Conservation (phyloP, 2,329 filamentous ascomycete species). For the Sporothrix brasiliensis region DNA sequence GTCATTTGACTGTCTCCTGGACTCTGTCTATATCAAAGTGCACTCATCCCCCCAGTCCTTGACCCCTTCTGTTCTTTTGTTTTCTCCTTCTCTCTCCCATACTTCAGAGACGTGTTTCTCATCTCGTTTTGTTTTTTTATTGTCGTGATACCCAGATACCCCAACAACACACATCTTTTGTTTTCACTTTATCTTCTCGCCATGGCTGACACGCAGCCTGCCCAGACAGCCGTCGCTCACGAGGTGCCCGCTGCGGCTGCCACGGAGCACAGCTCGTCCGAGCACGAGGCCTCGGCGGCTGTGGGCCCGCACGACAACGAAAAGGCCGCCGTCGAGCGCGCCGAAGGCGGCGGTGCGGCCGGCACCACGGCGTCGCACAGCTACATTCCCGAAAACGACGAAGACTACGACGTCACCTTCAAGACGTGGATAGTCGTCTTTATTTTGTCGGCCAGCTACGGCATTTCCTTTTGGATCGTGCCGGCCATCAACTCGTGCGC, state of each 20-base stretch:
- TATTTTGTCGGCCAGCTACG: constrained; percentile 45
- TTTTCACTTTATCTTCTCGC: not conserved
- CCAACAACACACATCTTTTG: not conserved
- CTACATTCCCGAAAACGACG: constrained; percentile 42
- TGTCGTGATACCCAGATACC: constrained; percentile 18
- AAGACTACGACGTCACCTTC: constrained; percentile 47
- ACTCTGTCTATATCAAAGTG: constrained; percentile 6
- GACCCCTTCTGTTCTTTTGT: not conserved
- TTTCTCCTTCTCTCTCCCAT: not conserved
- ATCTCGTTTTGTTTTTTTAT: not conserved
- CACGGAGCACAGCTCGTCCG: constrained; percentile 1
- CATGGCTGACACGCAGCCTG: constrained; percentile 10
- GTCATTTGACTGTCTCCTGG: not conserved
- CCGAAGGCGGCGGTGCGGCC: constrained; percentile 7
- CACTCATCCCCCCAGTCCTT: constrained; percentile 17
- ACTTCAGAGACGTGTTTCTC: not conserved
- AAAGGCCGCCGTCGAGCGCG: constrained; percentile 25
- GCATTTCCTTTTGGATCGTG: constrained; percentile 48
- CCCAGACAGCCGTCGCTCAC: not conserved
- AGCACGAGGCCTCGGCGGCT: not conserved
- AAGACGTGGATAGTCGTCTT: constrained; percentile 48
- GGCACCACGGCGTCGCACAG: not conserved
- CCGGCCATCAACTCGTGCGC: constrained; percentile 42
- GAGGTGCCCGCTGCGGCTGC: constrained; percentile 13
- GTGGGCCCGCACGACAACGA: not conserved